Evolutionary conservation across 768 basidiomycete genomes (phyloP).

Genomic region (Tricholoma saponaceum): DNA sequence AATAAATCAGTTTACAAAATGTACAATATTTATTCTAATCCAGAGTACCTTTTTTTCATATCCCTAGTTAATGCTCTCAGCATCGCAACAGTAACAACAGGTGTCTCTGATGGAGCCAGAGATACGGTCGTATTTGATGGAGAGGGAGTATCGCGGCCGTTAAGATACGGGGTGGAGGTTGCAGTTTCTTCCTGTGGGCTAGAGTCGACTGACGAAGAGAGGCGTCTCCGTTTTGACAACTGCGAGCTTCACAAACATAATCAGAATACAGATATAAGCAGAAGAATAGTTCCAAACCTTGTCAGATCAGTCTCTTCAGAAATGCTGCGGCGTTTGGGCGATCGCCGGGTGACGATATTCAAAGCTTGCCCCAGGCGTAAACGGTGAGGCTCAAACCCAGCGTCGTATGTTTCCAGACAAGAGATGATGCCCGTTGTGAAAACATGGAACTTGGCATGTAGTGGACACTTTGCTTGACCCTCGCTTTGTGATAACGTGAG

Average conservation of each 20-base stretch:
- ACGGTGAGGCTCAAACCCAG: constrained; percentile 27
- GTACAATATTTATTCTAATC: constrained; percentile 7
- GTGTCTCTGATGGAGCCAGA: constrained; percentile 26
- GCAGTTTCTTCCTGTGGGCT: constrained; percentile 28
- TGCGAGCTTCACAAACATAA: constrained; percentile 13
- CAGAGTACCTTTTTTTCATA: constrained; percentile 43
- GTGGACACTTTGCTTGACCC: constrained; percentile 5
- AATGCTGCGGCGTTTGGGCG: constrained; percentile 42
- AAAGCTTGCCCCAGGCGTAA: constrained; percentile 34
- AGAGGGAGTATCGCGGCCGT: constrained; percentile 39
- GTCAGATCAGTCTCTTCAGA: constrained; percentile 35
- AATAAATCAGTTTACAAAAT: constrained; percentile 1
- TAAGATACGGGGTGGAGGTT: constrained; percentile 29
- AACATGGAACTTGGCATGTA: constrained; percentile 21
- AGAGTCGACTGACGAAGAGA: constrained; percentile 29
- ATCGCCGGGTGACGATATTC: constrained; percentile 38
- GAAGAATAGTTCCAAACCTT: constrained; percentile 29
- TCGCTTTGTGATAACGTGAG: constrained; percentile 32
- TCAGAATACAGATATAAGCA: constrained; percentile 3
- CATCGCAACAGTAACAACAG: constrained; percentile 58
- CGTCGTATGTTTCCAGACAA: constrained; percentile 28
- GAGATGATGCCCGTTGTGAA: constrained; percentile 26
- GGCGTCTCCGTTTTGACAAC: constrained; percentile 38
- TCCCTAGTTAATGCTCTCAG: constrained; percentile 54
- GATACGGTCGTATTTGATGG: constrained; percentile 43